Evolutionary conservation across 2,329 filamentous ascomycete species (phyloP).

Genomic region (Colletotrichum sp.): DNA sequence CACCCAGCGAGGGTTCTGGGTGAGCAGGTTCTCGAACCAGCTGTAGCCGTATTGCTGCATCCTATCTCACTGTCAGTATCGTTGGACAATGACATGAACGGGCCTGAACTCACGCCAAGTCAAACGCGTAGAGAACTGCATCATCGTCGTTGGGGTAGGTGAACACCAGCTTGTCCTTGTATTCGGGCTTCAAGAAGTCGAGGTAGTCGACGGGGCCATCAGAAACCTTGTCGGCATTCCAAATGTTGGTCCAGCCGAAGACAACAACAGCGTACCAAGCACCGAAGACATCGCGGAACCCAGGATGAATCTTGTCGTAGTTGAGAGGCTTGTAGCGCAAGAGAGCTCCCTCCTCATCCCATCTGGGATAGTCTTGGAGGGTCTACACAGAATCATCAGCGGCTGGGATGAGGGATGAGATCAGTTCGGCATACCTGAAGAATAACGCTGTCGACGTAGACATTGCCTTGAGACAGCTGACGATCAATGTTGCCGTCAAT

Average conservation of each 20-base stretch:
- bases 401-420: accelerated
- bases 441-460: conserved; percentile 49
- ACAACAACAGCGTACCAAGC: conserved; percentile 44
- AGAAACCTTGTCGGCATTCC: conserved; percentile 38
- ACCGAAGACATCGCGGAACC: conserved; percentile 44
- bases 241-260: conserved; percentile 40
- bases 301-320: conserved; percentile 47
- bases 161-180: conserved; percentile 57
- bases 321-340: conserved; percentile 52
- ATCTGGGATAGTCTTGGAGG: conserved; percentile 54
- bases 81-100: too few species aligned
- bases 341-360: conserved; percentile 52
- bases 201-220: conserved; percentile 40
- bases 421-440: conserved; percentile 38
- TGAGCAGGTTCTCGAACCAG: conserved; percentile 52
- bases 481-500: conserved; percentile 52
- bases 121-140: conserved; percentile 55
- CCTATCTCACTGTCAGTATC: conserved; percentile 22
- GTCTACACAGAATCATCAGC: conserved; percentile 28
- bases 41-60: conserved; percentile 42
- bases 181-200: conserved; percentile 52
- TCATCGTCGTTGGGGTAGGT: conserved; percentile 65
- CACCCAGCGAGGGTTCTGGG: conserved; percentile 57
- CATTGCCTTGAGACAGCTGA: conserved; percentile 41
- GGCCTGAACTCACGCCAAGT: conserved; percentile 45